A percentile compares a stretch with the other conserved stretches of the same genome.
Evolutionary conservation across 108 stramenopile species (phyloP).

Genomic region (Fragilariopsis cylindrus): DNA sequence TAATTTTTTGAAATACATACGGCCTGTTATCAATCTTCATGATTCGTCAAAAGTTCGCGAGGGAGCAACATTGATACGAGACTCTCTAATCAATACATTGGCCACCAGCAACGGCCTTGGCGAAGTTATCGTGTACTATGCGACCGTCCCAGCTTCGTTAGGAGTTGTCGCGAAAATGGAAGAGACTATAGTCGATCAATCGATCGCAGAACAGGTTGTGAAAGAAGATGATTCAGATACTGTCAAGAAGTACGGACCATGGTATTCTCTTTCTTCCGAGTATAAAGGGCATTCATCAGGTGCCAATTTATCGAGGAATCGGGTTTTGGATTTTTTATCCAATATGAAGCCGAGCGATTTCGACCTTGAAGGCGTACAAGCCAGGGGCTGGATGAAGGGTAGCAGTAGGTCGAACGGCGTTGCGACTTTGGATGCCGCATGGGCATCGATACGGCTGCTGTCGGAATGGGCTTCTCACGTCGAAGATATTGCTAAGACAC

Average conservation of each 20-base stretch:
- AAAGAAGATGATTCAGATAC: slow-evolving; percentile 3
- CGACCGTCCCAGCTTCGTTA: slow-evolving; percentile 30
- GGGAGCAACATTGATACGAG: slow-evolving; percentile 18
- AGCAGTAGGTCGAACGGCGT: background rate
- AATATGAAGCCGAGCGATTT: slow-evolving; percentile 22
- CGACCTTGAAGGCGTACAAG: slow-evolving; percentile 24
- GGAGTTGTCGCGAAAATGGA: slow-evolving; percentile 21
- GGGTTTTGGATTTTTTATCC: slow-evolving; percentile 17
- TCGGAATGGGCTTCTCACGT: slow-evolving; percentile 30
- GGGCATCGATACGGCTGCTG: slow-evolving; percentile 28
- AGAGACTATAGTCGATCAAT: slow-evolving; percentile 18
- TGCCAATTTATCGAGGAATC: slow-evolving; percentile 4
- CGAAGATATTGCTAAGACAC: slow-evolving; percentile 29
- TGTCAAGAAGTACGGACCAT: slow-evolving; percentile 25
- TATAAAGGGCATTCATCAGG: background rate
- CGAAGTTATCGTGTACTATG: slow-evolving; percentile 34
- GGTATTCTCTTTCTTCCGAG: slow-evolving; percentile 22
- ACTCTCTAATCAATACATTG: slow-evolving; percentile 24
- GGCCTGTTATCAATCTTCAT: slow-evolving; percentile 27
- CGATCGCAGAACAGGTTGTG: slow-evolving; percentile 17
- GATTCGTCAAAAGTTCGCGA: slow-evolving; percentile 8
- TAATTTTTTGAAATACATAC: slow-evolving; percentile 17
- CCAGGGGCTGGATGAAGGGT: slow-evolving; percentile 21
- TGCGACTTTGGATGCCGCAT: slow-evolving; percentile 18
- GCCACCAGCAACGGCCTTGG: slow-evolving; percentile 38